Conservation (phyloP, 768 basidiomycete species). For the Paxillus rubicundulus region DNA sequence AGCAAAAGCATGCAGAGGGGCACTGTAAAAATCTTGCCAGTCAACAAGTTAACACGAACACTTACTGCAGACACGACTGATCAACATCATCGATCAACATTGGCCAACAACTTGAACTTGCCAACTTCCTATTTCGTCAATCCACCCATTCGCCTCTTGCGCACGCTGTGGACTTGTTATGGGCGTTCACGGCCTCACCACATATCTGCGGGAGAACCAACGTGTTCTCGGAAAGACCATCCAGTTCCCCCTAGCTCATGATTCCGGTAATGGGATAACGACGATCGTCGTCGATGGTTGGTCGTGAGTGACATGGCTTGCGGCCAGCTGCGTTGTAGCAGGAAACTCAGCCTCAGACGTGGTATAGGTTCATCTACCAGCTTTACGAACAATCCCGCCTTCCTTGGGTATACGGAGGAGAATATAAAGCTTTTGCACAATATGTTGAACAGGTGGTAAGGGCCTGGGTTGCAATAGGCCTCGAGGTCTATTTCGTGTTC, state of each 20-base stretch:
- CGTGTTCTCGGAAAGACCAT: conserved; percentile 37
- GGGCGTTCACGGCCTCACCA: conserved; percentile 54
- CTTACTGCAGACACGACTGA: too few relatives aligned
- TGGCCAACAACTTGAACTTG: too few relatives aligned
- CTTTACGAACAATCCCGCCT: conserved; percentile 57
- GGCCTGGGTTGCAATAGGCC: conserved; percentile 67
- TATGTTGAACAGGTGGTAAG: conserved; percentile 50
- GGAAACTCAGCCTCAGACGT: conserved; percentile 7
- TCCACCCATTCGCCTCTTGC: not conserved
- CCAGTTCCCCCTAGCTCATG: conserved; percentile 21
- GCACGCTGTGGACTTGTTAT: conserved; percentile 26
- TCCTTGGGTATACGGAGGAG: conserved; percentile 87
- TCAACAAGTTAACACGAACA: too few relatives aligned
- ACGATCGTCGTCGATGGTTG: conserved; percentile 77
- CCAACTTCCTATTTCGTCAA: conserved; percentile 2
- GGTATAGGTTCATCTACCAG: conserved; percentile 69
- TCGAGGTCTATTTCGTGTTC: conserved; percentile 73
- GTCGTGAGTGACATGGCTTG: conserved; percentile 61
- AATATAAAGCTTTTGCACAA: conserved; percentile 58
- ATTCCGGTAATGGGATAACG: conserved; percentile 22
- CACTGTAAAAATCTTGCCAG: not conserved
- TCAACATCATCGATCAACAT: too few relatives aligned
- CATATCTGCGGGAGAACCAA: conserved; percentile 48
- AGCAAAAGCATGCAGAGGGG: not conserved
- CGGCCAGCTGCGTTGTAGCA: conserved; percentile 4